Percentiles rank a stretch among this genome's conserved stretches.
phyloP scores from a whole-genome alignment of 1,284 basidiomycete species.

The Ceratobasidium sp. region DNA sequence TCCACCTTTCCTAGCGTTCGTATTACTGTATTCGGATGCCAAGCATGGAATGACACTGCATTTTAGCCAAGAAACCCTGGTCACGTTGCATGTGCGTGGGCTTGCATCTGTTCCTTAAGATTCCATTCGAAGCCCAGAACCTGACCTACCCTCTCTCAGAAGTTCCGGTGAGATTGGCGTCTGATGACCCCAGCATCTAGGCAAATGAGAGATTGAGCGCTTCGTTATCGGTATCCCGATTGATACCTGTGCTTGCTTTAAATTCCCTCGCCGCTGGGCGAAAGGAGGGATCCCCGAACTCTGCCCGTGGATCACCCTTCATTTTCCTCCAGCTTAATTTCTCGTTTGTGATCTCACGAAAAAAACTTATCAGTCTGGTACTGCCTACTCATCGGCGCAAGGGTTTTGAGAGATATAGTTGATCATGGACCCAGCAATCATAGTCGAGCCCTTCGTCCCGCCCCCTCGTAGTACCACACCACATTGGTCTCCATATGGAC shows the following conservation, averaged over 20 bases:
- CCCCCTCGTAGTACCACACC: not conserved
- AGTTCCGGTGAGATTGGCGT: not conserved
- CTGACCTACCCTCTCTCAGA: not conserved
- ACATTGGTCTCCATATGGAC: slow-evolving; percentile 2
- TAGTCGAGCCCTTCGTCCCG: slow-evolving; percentile 36
- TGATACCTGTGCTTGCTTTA: not conserved
- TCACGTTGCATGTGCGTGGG: not conserved
- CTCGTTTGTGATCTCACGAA: not conserved
- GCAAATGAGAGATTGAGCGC: slow-evolving; percentile 6
- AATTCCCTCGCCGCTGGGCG: not conserved
- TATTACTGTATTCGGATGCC: too few relatives aligned
- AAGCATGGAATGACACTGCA: too few relatives aligned
- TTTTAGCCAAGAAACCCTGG: not conserved
- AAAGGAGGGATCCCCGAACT: slow-evolving; percentile 20
- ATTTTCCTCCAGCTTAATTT: not conserved
- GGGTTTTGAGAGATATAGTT: not conserved
- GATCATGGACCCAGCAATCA: not conserved
- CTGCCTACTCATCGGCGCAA: not conserved
- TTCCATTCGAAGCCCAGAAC: not conserved
- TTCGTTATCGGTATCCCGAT: not conserved
- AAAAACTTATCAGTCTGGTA: not conserved
- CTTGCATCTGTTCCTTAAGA: not conserved
- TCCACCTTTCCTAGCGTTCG: slow-evolving; percentile 6
- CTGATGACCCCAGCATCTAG: slow-evolving; percentile 2
- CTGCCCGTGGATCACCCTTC: slow-evolving; percentile 26